phyloP scores from a whole-genome alignment of 139 green algal species.

The Chlorella sp. region DNA sequence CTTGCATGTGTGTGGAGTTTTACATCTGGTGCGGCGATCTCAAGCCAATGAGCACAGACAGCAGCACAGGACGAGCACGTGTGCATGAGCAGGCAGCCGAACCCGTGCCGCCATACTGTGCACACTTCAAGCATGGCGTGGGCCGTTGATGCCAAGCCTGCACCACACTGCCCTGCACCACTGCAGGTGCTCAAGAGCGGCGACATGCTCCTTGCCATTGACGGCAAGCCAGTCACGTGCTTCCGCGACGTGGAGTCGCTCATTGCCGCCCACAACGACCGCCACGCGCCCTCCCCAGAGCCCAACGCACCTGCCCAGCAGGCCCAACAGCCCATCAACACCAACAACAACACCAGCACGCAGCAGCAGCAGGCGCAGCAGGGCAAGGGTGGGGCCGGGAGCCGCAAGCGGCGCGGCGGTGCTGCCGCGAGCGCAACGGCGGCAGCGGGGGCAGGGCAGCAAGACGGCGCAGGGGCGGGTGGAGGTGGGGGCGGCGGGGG shows the following conservation, averaged over 20 bases:
- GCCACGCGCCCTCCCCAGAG: neutral
- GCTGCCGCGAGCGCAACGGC: neutral
- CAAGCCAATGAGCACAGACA: no score
- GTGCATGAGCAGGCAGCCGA: no score
- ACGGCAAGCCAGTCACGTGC: slow-evolving; percentile 54
- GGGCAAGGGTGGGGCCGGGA: no score
- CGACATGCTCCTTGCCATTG: slow-evolving; percentile 77
- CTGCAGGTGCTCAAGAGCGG: slow-evolving; percentile 60
- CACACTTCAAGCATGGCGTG: no score
- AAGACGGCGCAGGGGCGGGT: neutral
- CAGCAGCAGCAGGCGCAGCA: neutral
- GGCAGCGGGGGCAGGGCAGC: neutral
- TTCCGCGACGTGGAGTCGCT: slow-evolving; percentile 62
- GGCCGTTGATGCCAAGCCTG: no score
- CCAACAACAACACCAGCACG: neutral
- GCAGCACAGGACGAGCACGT: no score
- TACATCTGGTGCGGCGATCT: no score
- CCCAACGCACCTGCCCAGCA: neutral
- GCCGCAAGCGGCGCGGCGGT: neutral
- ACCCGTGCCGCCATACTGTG: no score
- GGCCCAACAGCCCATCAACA: neutral
- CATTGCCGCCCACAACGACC: slow-evolving; percentile 7
- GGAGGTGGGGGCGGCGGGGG: neutral
- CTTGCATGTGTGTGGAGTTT: no score
- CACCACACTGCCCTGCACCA: no score